Evolutionary conservation across 805 yeast genomes (phyloP).

Genomic region (Scheffersomyces spartinae): DNA sequence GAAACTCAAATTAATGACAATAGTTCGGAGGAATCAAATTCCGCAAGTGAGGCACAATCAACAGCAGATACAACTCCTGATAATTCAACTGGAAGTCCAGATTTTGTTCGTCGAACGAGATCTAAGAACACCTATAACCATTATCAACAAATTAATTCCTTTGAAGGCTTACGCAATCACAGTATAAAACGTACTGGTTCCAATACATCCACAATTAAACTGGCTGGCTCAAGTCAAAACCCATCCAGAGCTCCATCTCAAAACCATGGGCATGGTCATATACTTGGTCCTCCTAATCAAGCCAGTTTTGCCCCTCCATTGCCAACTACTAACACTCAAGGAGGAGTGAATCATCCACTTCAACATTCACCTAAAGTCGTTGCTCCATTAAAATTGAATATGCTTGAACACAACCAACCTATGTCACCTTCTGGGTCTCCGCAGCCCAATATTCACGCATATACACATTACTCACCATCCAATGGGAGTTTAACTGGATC

Average conservation of each 20-base stretch:
- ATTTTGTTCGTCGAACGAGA: too few relatives aligned
- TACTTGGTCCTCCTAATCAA: conserved; percentile 2
- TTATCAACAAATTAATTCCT: conserved; percentile 21
- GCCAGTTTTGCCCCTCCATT: conserved; percentile 2
- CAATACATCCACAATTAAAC: conserved; percentile 4
- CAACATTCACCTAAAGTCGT: too few relatives aligned
- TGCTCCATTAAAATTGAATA: too few relatives aligned
- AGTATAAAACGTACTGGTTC: conserved; percentile 5
- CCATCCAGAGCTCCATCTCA: conserved; percentile 3
- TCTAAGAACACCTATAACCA: conserved; percentile 21
- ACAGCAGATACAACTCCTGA: too few relatives aligned
- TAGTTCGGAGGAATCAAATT: conserved; percentile 13
- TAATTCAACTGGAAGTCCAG: too few relatives aligned
- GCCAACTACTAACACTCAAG: conserved; percentile 1
- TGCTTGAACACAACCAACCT: too few relatives aligned
- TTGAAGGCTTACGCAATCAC: conserved; percentile 1
- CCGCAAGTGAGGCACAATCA: conserved; percentile 15
- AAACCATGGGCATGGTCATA: conserved; percentile 3
- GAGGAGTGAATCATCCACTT: too few relatives aligned
- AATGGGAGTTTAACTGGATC: too few relatives aligned
- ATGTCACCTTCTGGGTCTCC: too few relatives aligned
- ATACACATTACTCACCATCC: too few relatives aligned
- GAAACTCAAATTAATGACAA: conserved; percentile 20
- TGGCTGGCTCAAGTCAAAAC: conserved; percentile 1
- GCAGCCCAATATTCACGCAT: too few relatives aligned